Percentiles rank a stretch among this genome's conserved stretches.
phyloP scores from a whole-genome alignment of 768 basidiomycete genomes.

The Tricholoma hemisulphureum region DNA sequence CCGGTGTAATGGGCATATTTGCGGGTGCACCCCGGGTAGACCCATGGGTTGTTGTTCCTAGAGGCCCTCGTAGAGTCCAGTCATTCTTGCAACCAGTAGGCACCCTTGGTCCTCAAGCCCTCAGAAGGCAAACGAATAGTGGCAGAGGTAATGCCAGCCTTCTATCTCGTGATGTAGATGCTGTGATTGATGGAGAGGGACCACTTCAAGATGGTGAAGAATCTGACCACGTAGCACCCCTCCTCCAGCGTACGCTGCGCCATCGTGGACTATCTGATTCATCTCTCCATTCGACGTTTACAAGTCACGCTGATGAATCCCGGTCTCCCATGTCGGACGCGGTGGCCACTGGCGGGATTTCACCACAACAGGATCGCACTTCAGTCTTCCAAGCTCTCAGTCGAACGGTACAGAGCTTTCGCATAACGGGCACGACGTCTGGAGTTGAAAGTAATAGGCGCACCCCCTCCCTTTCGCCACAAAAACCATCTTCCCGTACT shows the following conservation, averaged over 20 bases:
- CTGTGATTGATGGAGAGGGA: slow-evolving; percentile 62
- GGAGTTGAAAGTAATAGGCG: slow-evolving; percentile 7
- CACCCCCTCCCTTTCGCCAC: slow-evolving; percentile 16
- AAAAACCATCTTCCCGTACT: slow-evolving; percentile 6
- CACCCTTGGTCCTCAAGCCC: slow-evolving; percentile 3
- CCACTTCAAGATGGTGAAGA: slow-evolving; percentile 36
- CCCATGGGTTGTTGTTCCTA: slow-evolving; percentile 72
- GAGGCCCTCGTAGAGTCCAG: slow-evolving; percentile 26
- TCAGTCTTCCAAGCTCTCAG: slow-evolving; percentile 56
- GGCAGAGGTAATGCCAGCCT: slow-evolving; percentile 20
- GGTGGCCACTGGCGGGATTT: slow-evolving; percentile 11
- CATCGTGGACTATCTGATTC: slow-evolving; percentile 88
- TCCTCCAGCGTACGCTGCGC: slow-evolving; percentile 65
- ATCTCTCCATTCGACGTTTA: slow-evolving; percentile 85
- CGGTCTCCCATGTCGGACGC: slow-evolving; percentile 3
- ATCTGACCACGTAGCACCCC: slow-evolving; percentile 45
- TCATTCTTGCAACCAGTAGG: slow-evolving; percentile 27
- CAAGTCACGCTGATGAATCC: slow-evolving; percentile 47
- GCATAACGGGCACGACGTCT: slow-evolving; percentile 21
- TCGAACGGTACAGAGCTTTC: slow-evolving; percentile 52
- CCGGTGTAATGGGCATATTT: slow-evolving; percentile 80
- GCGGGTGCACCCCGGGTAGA: slow-evolving; percentile 80
- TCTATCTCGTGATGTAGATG: slow-evolving; percentile 73
- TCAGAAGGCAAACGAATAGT: slow-evolving; percentile 20
- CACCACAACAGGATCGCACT: slow-evolving; percentile 34